Conservation (phyloP, 2,329 filamentous ascomycete species). For the Alternaria viburni region DNA sequence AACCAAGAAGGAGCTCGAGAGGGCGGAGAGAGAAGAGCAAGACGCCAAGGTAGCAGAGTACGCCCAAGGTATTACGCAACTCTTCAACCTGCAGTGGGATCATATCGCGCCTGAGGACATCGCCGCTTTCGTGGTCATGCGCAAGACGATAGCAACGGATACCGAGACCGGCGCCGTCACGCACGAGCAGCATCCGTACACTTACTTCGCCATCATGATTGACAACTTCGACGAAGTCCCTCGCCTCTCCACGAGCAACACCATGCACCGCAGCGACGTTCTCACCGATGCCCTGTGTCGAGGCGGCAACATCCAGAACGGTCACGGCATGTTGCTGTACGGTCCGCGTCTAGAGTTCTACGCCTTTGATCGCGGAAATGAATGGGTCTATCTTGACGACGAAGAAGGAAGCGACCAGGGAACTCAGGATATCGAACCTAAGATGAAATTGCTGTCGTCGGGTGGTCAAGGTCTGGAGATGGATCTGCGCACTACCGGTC, state of each 20-base stretch:
- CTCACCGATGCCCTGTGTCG: conserved; percentile 25
- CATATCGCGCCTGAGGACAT: conserved; percentile 26
- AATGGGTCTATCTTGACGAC: neutral
- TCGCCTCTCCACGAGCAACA: conserved; percentile 8
- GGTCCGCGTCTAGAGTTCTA: conserved; percentile 36
- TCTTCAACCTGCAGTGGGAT: conserved; percentile 11
- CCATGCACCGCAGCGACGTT: conserved; percentile 27
- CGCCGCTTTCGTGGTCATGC: conserved; percentile 25
- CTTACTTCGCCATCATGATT: conserved; percentile 31
- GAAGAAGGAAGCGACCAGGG: neutral
- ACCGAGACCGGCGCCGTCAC: neutral
- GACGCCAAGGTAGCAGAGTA: neutral
- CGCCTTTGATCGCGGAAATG: conserved; percentile 17
- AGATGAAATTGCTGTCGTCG: neutral
- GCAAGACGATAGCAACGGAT: neutral
- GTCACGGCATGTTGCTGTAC: conserved; percentile 32
- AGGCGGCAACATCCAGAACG: conserved; percentile 16
- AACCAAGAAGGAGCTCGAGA: neutral
- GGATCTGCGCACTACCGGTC: conserved; percentile 10
- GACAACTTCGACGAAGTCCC: conserved; percentile 26
- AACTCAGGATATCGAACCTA: neutral
- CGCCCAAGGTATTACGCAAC: neutral
- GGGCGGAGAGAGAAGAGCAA: neutral
- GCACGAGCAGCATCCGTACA: conserved; percentile 15
- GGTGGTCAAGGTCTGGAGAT: neutral